Evolutionary conservation across 2,329 filamentous ascomycete genomes (phyloP).

Genomic region (Mariannaea elegans): DNA sequence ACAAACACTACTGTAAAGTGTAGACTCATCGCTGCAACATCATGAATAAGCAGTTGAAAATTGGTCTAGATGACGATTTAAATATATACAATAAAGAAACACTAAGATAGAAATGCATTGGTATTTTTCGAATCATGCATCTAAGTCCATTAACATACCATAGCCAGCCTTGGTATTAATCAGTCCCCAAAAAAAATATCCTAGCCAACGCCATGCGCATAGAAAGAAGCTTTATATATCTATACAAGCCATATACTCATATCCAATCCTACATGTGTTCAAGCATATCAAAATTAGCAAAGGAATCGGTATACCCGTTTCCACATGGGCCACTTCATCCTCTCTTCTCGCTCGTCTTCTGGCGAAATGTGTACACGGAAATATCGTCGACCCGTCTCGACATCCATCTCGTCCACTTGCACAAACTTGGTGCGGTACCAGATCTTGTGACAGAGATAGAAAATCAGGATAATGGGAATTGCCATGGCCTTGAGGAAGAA

Average conservation of each 20-base stretch:
- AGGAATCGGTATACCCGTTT: slow-evolving; percentile 79
- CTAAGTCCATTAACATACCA: no score
- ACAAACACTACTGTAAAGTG: no score
- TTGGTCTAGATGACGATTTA: neutral
- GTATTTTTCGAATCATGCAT: no score
- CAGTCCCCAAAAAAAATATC: neutral
- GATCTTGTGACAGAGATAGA: slow-evolving; percentile 80
- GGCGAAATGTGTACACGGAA: slow-evolving; percentile 81
- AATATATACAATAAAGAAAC: neutral
- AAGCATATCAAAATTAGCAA: slow-evolving; percentile 57
- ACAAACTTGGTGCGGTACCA: slow-evolving; percentile 75
- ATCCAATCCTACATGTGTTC: neutral
- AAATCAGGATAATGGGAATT: slow-evolving; percentile 71
- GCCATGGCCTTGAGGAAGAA: slow-evolving; percentile 81
- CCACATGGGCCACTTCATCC: slow-evolving; percentile 76
- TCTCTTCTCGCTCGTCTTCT: slow-evolving; percentile 81
- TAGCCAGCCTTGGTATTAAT: slow-evolving; percentile 15
- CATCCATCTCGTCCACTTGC: slow-evolving; percentile 78
- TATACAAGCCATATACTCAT: slow-evolving; percentile 1
- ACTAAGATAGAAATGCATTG: neutral
- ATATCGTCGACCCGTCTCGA: slow-evolving; percentile 85
- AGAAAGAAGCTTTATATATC: neutral
- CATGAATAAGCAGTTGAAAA: no score
- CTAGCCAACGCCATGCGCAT: slow-evolving; percentile 22
- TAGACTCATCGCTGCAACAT: no score